Evolutionary conservation across 2,329 filamentous ascomycete genomes (phyloP), one percentile per base, ranked within the genome.

Genomic region (Colletotrichum musicola): DNA sequence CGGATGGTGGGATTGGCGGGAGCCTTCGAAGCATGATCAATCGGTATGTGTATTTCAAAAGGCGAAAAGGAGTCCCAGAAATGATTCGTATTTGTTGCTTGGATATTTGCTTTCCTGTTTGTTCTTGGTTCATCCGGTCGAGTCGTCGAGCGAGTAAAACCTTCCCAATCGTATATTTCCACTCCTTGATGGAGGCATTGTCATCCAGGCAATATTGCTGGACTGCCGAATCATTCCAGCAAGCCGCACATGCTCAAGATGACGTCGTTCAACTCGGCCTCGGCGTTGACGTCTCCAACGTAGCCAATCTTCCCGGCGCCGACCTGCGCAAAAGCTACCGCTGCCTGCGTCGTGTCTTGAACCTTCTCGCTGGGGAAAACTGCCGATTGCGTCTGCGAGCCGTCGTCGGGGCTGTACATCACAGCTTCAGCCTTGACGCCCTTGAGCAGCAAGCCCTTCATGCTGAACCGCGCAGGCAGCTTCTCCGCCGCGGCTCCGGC

Each of bases 231-330:
- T 22, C 25, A 51, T 12, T 16, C 49, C 13, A 27, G 7, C 13
- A 51, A 27, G 49, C 44, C 56, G 44, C 56, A 59, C 56, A 59
- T 59, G 1, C 42, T n/a, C 42, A 46, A n/a, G 20, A 59, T 16
- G 18, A 35, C 6, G 35, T 49, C 27, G 0, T 44, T 42, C 1
- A 25, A 20, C 1, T 35, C 27, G 6, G 7, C 7, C 13, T 27
- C 44, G 25, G 6, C 14, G 2, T 59, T 44, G 25, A 44, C 18
- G 1, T 27, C 44, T 12, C 56, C 56, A 6, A 49, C 25, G 7
- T 59, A 59, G 1, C 56, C 56, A 18, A 59, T 6, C 0, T 4
- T 16, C 0, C 56, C 56, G 4, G 35, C 49, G 3, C 56, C 44
- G 22, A 59, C 25, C 13, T 22, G 10, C 3, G 30, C 56, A 5